Evolutionary conservation across 2,329 filamentous ascomycete species (phyloP).

Genomic region (Alternaria atra): DNA sequence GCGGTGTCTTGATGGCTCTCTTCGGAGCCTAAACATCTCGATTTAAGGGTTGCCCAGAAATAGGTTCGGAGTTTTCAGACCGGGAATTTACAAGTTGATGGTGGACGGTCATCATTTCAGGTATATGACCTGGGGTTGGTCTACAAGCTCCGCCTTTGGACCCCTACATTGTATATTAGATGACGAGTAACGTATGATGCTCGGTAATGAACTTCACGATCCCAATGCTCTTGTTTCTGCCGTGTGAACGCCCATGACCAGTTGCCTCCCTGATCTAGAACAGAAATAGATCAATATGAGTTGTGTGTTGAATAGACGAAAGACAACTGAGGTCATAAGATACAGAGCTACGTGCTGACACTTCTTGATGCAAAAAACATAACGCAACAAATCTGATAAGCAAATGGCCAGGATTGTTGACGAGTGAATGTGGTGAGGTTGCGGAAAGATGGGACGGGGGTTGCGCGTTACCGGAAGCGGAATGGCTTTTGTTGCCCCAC

Average conservation of each 20-base stretch:
- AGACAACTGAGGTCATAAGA: no score
- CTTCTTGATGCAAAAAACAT: no score
- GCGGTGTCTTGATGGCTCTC: conserved; percentile 11
- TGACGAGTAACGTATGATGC: background rate
- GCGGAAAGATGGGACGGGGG: background rate
- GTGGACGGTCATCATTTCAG: background rate
- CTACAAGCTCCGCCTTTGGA: background rate
- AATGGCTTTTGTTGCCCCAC: conserved; percentile 19
- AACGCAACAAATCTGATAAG: no score
- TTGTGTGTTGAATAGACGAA: background rate
- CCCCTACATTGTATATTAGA: background rate
- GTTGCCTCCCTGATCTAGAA: background rate
- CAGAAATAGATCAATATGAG: background rate
- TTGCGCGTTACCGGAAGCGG: conserved; percentile 4
- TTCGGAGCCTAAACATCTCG: conserved; percentile 7
- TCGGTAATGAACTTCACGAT: conserved; percentile 4
- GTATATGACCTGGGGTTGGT: background rate
- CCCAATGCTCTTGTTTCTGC: background rate
- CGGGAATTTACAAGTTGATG: background rate
- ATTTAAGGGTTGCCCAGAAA: background rate
- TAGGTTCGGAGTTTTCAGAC: background rate
- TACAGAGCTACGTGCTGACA: no score
- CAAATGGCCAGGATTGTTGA: background rate
- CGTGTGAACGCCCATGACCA: background rate
- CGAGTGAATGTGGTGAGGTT: background rate